Conservation (phyloP, 176 grass and related monocot genomes). For the Poa pratensis region DNA sequence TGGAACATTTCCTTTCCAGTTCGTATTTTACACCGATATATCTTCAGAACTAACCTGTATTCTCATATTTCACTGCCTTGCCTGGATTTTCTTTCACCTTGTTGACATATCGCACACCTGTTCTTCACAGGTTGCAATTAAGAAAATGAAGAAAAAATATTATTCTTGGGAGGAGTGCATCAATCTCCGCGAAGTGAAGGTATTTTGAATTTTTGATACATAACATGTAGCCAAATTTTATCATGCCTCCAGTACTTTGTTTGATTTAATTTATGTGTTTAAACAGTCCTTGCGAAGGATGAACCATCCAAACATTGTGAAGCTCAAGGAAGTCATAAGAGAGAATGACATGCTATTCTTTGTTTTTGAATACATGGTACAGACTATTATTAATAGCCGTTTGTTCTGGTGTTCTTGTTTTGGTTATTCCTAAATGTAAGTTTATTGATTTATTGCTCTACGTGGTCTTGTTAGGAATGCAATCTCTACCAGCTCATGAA, state of each 20-base stretch:
- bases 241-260: slow-evolving; percentile 20
- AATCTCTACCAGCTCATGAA: slow-evolving; percentile 99
- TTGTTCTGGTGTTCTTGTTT: slow-evolving; percentile 16
- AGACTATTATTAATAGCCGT: slow-evolving; percentile 8
- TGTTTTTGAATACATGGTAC: slow-evolving; percentile 99
- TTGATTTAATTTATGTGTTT: slow-evolving; percentile 30
- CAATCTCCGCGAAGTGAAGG: slow-evolving; percentile 99
- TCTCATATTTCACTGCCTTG: neutral
- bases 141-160: slow-evolving; percentile 99
- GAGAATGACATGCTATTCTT: slow-evolving; percentile 90
- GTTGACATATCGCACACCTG: neutral
- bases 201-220: slow-evolving; percentile 48
- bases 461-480: slow-evolving; percentile 64
- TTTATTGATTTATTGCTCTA: slow-evolving; percentile 11
- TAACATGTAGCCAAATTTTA: slow-evolving; percentile 13
- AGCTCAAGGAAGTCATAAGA: slow-evolving; percentile 99
- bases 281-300: slow-evolving; percentile 82
- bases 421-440: neutral
- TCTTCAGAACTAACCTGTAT: neutral
- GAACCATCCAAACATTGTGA: slow-evolving; percentile 98
- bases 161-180: slow-evolving; percentile 97
- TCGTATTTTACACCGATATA: neutral
- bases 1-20: neutral
- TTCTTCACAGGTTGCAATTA: slow-evolving; percentile 80
- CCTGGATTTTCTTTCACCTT: neutral